Evolutionary conservation across 2,329 filamentous ascomycete species (phyloP).

Genomic region (Sporothrix sp.): DNA sequence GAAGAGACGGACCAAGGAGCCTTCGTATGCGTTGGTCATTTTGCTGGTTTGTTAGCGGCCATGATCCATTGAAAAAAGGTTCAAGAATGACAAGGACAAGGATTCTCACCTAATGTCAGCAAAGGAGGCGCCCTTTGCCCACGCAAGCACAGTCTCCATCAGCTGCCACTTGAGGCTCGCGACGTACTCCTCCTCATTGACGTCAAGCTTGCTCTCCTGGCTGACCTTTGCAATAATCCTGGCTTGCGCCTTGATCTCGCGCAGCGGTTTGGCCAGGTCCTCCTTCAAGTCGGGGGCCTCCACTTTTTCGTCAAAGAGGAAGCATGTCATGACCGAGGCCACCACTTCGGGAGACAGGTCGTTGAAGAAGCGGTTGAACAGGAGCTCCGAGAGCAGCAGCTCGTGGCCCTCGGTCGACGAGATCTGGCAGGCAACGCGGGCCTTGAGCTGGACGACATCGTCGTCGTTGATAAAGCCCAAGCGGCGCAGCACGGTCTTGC

Average conservation of each 20-base stretch:
- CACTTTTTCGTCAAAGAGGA: constrained; percentile 96
- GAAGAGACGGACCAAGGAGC: constrained; percentile 91
- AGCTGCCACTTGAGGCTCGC: constrained; percentile 85
- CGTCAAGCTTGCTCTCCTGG: constrained; percentile 80
- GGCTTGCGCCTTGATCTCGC: constrained; percentile 80
- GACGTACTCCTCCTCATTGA: constrained; percentile 94
- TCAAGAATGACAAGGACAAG: neutral
- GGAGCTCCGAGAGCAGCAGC: constrained; percentile 78
- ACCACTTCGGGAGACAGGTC: constrained; percentile 81
- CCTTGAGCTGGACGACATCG: constrained; percentile 94
- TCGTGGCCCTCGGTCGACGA: constrained; percentile 87
- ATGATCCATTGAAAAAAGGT: neutral
- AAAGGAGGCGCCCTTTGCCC: constrained; percentile 85
- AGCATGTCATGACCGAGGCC: constrained; percentile 79
- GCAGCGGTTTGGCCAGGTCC: constrained; percentile 74
- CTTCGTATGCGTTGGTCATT: constrained; percentile 99
- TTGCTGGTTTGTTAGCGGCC: constrained; percentile 48
- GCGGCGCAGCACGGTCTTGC: constrained; percentile 88
- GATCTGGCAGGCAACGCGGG: constrained; percentile 94
- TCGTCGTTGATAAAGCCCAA: constrained; percentile 92
- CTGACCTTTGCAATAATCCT: constrained; percentile 85
- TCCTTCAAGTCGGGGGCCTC: constrained; percentile 70
- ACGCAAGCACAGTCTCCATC: constrained; percentile 91
- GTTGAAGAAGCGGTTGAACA: constrained; percentile 98
- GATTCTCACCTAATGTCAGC: constrained; percentile 80